A percentile compares a stretch with the other conserved stretches of the same genome.
Conservation (phyloP, 2,329 filamentous ascomycete species). For the Leptographium flavum region DNA sequence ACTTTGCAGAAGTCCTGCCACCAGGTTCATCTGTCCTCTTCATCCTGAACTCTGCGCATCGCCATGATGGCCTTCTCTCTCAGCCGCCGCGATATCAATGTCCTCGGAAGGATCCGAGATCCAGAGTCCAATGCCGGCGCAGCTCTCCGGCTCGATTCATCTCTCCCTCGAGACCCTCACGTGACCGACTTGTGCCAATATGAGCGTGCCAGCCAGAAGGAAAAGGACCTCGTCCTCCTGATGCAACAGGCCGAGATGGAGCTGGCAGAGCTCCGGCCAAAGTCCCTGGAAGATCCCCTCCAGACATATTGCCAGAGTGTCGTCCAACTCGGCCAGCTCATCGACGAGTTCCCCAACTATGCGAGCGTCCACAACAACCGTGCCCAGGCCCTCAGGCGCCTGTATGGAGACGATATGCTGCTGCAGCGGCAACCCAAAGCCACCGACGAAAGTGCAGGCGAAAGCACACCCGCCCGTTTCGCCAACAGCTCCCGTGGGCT, state of each 20-base stretch:
- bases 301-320: slow-evolving; percentile 33
- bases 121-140: slow-evolving; percentile 46
- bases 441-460: not conserved
- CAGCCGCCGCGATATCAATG: slow-evolving; percentile 43
- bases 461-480: not conserved
- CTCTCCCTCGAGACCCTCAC: slow-evolving; percentile 42
- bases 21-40: no score
- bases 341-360: slow-evolving; percentile 46
- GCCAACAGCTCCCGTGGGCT: slow-evolving; percentile 21
- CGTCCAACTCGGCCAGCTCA: slow-evolving; percentile 36
- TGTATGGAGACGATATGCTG: slow-evolving; percentile 47
- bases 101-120: slow-evolving; percentile 54
- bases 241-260: slow-evolving; percentile 42
- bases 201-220: slow-evolving; percentile 31
- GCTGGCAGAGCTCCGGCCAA: slow-evolving; percentile 26
- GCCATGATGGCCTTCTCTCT: slow-evolving; percentile 18
- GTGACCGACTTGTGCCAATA: slow-evolving; percentile 37
- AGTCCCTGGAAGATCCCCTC: slow-evolving; percentile 19
- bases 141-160: slow-evolving; percentile 38
- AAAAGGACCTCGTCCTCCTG: slow-evolving; percentile 36
- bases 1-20: no score
- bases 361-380: slow-evolving; percentile 63
- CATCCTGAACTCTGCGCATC: not conserved
- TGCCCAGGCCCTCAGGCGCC: slow-evolving; percentile 49
- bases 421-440: slow-evolving; percentile 19